These are phyloP conservation scores for Pichia rugopelliculosa DNA, from an alignment of 805 yeast genomes.

Conservation along the genomic window DNA sequence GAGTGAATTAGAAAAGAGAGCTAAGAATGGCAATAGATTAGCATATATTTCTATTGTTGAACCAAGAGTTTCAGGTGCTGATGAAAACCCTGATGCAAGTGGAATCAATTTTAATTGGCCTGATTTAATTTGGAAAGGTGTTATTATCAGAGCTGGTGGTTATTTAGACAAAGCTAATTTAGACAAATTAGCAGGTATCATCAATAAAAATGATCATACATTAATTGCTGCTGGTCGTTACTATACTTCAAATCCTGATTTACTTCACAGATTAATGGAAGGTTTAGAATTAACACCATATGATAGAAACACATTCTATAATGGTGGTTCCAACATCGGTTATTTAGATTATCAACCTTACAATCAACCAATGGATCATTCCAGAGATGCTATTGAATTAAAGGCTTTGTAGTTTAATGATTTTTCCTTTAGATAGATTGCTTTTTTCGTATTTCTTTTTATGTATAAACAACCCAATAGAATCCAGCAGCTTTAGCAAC, in stretches of 20 bases:
- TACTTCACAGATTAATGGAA: constrained; percentile 32
- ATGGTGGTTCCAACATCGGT: constrained; percentile 8
- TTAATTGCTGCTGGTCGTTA: constrained; percentile 30
- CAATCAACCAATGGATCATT: constrained; percentile 11
- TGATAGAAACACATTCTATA: constrained; percentile 35
- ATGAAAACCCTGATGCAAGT: constrained; percentile 8
- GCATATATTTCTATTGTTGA: constrained; percentile 36
- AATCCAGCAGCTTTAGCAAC: too few relatives aligned
- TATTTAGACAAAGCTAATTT: too few relatives aligned
- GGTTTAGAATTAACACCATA: constrained; percentile 35
- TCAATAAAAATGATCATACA: constrained; percentile 32
- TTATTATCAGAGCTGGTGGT: too few relatives aligned
- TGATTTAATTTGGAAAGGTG: too few relatives aligned
- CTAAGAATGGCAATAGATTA: constrained; percentile 11
- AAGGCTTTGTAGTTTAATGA: constrained; percentile 10
- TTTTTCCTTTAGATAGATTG: too few relatives aligned
- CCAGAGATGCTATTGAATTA: constrained; percentile 7
- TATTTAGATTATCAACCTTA: constrained; percentile 10
- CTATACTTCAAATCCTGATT: constrained; percentile 4
- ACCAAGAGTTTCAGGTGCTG: constrained; percentile 61
- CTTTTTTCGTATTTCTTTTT: too few relatives aligned
- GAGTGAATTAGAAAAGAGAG: too few relatives aligned
- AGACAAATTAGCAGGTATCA: constrained; percentile 6
- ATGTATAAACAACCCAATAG: too few relatives aligned
- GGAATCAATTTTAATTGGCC: too few relatives aligned